Evolutionary conservation across 1,284 basidiomycete species (phyloP).

Genomic region (Athelia psychrophila): DNA sequence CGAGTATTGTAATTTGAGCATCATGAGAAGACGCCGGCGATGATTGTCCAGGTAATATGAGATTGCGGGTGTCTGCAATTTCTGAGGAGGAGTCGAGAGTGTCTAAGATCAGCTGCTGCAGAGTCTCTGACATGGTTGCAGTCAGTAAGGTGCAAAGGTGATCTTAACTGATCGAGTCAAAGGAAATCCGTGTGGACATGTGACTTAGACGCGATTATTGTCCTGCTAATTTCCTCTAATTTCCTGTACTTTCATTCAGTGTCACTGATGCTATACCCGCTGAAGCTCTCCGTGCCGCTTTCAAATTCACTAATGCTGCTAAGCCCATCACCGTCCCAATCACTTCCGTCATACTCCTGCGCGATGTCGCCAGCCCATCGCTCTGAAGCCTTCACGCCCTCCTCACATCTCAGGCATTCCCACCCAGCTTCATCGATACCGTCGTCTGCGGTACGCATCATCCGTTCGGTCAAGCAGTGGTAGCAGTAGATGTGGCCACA

Average conservation of each 20-base stretch:
- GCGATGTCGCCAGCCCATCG: conserved; percentile 38
- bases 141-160: too few relatives aligned
- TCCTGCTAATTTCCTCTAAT: not conserved
- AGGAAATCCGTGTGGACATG: not conserved
- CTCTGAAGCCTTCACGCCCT: conserved; percentile 55
- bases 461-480: conserved; percentile 79
- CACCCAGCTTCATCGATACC: conserved; percentile 56
- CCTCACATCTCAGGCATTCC: conserved; percentile 79
- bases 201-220: not conserved
- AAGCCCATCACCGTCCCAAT: conserved; percentile 42
- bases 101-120: conserved; percentile 80
- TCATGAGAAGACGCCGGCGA: conserved; percentile 61
- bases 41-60: conserved; percentile 66
- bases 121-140: conserved; percentile 60
- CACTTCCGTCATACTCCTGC: conserved; percentile 32
- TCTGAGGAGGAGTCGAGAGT: conserved; percentile 56
- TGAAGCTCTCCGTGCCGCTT: conserved; percentile 15
- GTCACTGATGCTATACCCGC: conserved; percentile 1
- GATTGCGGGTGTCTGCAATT: conserved; percentile 75
- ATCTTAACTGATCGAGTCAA: conserved; percentile 1
- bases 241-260: too few relatives aligned
- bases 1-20: conserved; percentile 79
- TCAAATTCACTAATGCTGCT: conserved; percentile 55
- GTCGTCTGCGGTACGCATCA: conserved; percentile 71
- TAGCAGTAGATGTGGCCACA: conserved; percentile 88